A percentile compares a stretch with the other conserved stretches of the same genome.
Conservation (phyloP, 179 eudicot species). For the Beta corolliflora region DNA sequence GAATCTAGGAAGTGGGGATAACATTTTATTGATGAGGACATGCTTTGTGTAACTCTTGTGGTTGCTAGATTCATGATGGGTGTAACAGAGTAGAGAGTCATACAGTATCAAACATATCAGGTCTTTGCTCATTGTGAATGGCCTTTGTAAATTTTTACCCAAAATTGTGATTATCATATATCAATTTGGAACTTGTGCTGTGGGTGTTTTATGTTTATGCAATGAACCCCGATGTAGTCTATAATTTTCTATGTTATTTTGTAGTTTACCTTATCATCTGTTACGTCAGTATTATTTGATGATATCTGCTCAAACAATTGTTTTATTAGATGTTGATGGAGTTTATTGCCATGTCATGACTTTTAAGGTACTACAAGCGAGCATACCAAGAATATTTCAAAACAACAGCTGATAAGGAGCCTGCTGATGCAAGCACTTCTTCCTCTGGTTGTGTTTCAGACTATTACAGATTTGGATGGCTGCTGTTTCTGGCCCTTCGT, state of each 20-base stretch:
- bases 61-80: not conserved
- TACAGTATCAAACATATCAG: not conserved
- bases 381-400: slow-evolving; percentile 64
- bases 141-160: not conserved
- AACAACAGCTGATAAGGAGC: slow-evolving; percentile 44
- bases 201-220: not conserved
- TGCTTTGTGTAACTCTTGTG: not conserved
- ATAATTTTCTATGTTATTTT: not conserved
- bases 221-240: not conserved
- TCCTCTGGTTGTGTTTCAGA: slow-evolving; percentile 38
- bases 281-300: not conserved
- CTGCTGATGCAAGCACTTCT: slow-evolving; percentile 33
- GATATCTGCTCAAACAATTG: not conserved
- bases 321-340: slow-evolving; percentile 16
- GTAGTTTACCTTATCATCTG: not conserved
- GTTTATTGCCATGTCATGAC: slow-evolving; percentile 8
- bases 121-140: not conserved
- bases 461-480: slow-evolving; percentile 90
- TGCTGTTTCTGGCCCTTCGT: slow-evolving; percentile 88
- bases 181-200: not conserved
- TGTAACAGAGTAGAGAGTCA: not conserved
- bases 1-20: not conserved
- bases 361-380: slow-evolving; percentile 69
- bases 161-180: not conserved
- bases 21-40: not conserved